Conservation (phyloP, 768 basidiomycete species). For the Termitomyces bulborhizus region DNA sequence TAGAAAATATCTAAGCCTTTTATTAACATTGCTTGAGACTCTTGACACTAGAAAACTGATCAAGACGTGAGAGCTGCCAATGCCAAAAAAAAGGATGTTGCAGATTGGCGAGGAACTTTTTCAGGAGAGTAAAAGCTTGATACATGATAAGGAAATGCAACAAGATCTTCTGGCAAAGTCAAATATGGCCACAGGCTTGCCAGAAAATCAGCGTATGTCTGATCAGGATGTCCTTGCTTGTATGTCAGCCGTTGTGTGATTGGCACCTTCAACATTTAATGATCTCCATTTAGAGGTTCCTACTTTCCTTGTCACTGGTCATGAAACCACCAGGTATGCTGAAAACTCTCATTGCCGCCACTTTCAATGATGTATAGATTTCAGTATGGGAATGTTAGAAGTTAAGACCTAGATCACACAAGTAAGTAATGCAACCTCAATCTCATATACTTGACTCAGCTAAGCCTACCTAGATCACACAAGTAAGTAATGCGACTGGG, state of each 20-base stretch:
- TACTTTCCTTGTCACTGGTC: constrained; percentile 42
- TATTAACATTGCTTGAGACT: background rate
- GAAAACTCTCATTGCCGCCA: background rate
- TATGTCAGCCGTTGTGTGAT: background rate
- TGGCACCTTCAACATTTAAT: background rate
- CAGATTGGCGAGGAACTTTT: constrained; percentile 39
- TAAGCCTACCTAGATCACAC: no score
- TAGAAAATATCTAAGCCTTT: constrained; percentile 13
- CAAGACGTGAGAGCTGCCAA: constrained; percentile 8
- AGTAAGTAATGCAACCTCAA: no score
- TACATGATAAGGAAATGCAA: constrained; percentile 15
- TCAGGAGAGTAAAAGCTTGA: constrained; percentile 31
- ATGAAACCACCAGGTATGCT: constrained; percentile 36
- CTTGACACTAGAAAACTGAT: constrained; percentile 10
- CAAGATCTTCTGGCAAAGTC: constrained; percentile 29
- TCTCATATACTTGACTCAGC: no score
- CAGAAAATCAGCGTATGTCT: constrained; percentile 10
- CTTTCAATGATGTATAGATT: background rate
- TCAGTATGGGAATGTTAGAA: no score
- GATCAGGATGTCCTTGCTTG: constrained; percentile 15
- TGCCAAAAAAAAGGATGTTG: constrained; percentile 28
- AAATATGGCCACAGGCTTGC: constrained; percentile 42
- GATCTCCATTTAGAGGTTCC: constrained; percentile 32
- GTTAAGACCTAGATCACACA: no score
- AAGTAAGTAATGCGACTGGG: no score